Evolutionary conservation across 1,139 yeast species (phyloP).

Genomic region (Pichia sp.): DNA sequence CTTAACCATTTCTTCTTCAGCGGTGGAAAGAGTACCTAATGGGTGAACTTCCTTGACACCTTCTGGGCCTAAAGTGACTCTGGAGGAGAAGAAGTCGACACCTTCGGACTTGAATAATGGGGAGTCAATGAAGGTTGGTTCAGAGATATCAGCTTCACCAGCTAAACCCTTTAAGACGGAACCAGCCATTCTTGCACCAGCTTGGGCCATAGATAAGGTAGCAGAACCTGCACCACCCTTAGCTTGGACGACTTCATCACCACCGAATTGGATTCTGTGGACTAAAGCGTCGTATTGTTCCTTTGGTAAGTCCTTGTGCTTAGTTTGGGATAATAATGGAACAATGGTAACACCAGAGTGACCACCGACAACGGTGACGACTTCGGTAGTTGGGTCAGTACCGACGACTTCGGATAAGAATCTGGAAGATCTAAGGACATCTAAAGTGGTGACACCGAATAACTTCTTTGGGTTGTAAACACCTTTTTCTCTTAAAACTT

Average conservation of each 20-base stretch:
- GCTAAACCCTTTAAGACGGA: slow-evolving; percentile 76
- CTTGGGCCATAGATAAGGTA: slow-evolving; percentile 98
- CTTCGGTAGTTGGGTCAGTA: slow-evolving; percentile 68
- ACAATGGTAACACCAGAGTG: slow-evolving; percentile 99
- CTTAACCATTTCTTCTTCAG: slow-evolving; percentile 73
- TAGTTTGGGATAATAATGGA: slow-evolving; percentile 81
- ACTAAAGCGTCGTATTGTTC: slow-evolving; percentile 65
- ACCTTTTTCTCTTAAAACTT: slow-evolving; percentile 82
- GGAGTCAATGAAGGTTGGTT: slow-evolving; percentile 77
- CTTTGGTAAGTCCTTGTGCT: slow-evolving; percentile 52
- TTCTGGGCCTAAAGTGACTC: slow-evolving; percentile 82
- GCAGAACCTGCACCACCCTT: slow-evolving; percentile 99
- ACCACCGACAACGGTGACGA: slow-evolving; percentile 88
- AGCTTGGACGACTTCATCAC: slow-evolving; percentile 98
- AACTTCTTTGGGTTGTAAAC: slow-evolving; percentile 90
- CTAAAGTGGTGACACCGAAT: slow-evolving; percentile 97
- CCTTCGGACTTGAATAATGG: slow-evolving; percentile 84
- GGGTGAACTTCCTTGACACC: slow-evolving; percentile 82
- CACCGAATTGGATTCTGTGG: slow-evolving; percentile 97
- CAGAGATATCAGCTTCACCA: slow-evolving; percentile 69
- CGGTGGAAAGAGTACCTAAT: slow-evolving; percentile 54
- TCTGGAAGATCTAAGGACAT: slow-evolving; percentile 90
- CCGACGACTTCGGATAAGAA: slow-evolving; percentile 69
- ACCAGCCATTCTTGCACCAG: slow-evolving; percentile 93
- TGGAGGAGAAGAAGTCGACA: slow-evolving; percentile 91